A percentile compares a stretch with the other conserved stretches of the same genome.
Evolutionary conservation across 805 yeast genomes (phyloP).

Genomic region (Priceomyces medius): DNA sequence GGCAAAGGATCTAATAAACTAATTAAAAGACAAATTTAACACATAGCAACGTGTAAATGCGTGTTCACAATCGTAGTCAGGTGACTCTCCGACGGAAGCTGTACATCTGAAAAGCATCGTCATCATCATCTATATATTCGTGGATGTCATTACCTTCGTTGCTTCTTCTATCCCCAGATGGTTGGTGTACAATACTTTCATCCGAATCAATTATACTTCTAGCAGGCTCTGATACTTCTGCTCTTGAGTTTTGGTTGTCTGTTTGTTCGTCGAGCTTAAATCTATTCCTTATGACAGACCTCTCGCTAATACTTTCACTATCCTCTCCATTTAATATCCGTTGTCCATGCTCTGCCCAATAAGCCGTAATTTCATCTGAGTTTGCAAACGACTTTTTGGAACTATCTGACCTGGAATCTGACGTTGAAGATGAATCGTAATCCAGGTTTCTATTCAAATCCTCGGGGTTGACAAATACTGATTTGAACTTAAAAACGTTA

Average conservation of each 20-base stretch:
- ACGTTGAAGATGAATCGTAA: background rate
- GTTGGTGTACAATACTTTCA: background rate
- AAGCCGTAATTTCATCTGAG: background rate
- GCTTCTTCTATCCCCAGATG: background rate
- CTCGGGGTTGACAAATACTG: background rate
- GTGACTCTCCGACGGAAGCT: conserved; percentile 2
- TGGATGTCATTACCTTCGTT: background rate
- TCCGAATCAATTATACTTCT: background rate
- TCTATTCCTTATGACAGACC: conserved; percentile 2
- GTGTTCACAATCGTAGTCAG: no score
- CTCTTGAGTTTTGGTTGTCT: background rate
- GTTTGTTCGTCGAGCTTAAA: background rate
- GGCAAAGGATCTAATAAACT: no score
- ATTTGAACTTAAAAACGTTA: background rate
- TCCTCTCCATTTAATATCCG: background rate
- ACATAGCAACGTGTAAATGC: no score
- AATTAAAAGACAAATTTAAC: no score
- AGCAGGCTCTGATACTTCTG: background rate
- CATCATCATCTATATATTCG: conserved; percentile 3
- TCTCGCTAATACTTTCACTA: background rate
- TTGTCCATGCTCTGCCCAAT: background rate
- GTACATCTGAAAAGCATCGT: conserved; percentile 1
- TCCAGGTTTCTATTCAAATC: background rate
- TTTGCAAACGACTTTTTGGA: background rate
- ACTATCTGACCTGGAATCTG: background rate